Percentiles rank a stretch among this genome's conserved stretches.
phyloP scores from a whole-genome alignment of 2,329 filamentous ascomycete species.

The Leptographium lundbergii region DNA sequence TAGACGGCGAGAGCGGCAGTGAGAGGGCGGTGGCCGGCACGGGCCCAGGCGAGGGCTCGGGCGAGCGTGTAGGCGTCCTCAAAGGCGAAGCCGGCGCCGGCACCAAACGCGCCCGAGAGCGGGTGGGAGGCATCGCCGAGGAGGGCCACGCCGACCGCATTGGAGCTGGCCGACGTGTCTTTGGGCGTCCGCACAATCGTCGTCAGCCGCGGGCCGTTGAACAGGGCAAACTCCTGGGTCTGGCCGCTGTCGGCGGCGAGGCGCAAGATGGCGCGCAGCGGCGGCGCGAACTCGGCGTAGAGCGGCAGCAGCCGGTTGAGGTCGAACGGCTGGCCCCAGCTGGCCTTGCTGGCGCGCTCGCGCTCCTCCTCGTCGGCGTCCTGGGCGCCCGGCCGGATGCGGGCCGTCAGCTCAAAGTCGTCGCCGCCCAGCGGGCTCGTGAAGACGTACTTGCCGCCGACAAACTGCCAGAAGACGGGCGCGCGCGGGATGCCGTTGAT shows the following conservation, averaged over 20 bases:
- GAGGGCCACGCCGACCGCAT: slow-evolving; percentile 25
- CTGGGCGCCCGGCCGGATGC: slow-evolving; percentile 11
- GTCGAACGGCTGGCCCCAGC: slow-evolving; percentile 18
- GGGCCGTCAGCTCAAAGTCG: slow-evolving; percentile 22
- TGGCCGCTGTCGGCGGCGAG: slow-evolving; percentile 15
- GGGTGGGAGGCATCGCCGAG: slow-evolving; percentile 39
- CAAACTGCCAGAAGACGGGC: slow-evolving; percentile 21
- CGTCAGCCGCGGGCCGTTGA: slow-evolving; percentile 18
- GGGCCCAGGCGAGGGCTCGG: slow-evolving; percentile 7
- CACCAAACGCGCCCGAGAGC: slow-evolving; percentile 18
- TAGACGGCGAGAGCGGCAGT: slow-evolving; percentile 6
- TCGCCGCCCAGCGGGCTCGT: slow-evolving; percentile 20
- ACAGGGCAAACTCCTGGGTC: slow-evolving; percentile 17
- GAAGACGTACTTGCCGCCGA: slow-evolving; percentile 19
- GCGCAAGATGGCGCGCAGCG: slow-evolving; percentile 17
- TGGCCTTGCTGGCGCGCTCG: slow-evolving; percentile 16
- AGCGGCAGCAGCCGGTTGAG: slow-evolving; percentile 10
- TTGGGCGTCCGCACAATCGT: slow-evolving; percentile 11
- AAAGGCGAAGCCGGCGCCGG: slow-evolving; percentile 11
- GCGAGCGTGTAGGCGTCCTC: slow-evolving; percentile 12
- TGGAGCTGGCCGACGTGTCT: too few species aligned
- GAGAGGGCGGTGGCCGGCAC: neutral
- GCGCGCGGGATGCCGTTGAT: slow-evolving; percentile 19
- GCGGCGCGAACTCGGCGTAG: slow-evolving; percentile 19
- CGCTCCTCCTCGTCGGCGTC: slow-evolving; percentile 12